Evolutionary conservation across 2,329 filamentous ascomycete genomes (phyloP).

Genomic region (Lomentospora prolificans): DNA sequence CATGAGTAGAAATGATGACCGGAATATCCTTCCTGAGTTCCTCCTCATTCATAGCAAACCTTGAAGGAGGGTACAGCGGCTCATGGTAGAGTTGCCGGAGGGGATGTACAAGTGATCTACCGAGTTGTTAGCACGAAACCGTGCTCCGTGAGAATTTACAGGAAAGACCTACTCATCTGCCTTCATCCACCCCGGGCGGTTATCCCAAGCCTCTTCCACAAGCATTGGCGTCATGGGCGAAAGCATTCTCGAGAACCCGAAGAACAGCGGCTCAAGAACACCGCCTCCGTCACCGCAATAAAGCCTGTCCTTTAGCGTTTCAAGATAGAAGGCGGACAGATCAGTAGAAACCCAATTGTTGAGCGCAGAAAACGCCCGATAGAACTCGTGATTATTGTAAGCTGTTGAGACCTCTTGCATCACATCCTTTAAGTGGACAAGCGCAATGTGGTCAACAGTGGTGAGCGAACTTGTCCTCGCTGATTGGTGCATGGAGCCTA

Average conservation of each 20-base stretch:
- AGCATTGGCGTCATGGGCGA: constrained; percentile 73
- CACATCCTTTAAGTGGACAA: constrained; percentile 61
- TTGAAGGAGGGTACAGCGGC: constrained; percentile 29
- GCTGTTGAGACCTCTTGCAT: constrained; percentile 54
- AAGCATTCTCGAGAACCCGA: constrained; percentile 67
- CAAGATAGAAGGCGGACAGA: constrained; percentile 88
- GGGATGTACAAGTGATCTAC: constrained; percentile 25
- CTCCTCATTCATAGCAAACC: constrained; percentile 27
- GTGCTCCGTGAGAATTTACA: constrained; percentile 8
- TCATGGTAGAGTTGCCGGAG: constrained; percentile 36
- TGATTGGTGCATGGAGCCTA: constrained; percentile 60
- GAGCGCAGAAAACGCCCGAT: constrained; percentile 61
- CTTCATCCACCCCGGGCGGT: constrained; percentile 57
- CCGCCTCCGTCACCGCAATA: constrained; percentile 72
- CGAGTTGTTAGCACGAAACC: constrained; percentile 11
- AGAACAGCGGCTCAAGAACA: constrained; percentile 55
- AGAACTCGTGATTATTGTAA: constrained; percentile 69
- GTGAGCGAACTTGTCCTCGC: constrained; percentile 41
- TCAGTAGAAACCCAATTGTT: constrained; percentile 76
- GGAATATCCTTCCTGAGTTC: constrained; percentile 33
- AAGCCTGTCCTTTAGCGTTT: constrained; percentile 80
- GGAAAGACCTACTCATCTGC: constrained; percentile 27
- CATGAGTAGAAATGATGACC: constrained; percentile 44
- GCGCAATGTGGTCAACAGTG: constrained; percentile 61
- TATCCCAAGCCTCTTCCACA: constrained; percentile 80